Evolutionary conservation across 1,284 basidiomycete genomes (phyloP).

Genomic region (Melampsora americana): DNA sequence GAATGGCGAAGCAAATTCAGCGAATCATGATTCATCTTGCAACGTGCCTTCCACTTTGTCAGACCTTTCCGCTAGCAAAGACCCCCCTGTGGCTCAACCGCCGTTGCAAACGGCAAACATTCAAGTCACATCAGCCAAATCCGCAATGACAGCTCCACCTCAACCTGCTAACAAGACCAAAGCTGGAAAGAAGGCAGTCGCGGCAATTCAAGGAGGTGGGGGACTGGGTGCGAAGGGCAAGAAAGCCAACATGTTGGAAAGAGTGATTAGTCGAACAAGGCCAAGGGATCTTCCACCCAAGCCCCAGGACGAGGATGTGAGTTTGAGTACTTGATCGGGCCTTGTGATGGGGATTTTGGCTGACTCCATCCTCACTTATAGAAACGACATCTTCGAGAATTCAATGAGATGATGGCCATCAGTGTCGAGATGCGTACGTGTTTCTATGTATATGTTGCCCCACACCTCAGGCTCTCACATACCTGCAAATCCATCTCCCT

Average conservation of each 20-base stretch:
- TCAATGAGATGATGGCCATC: constrained; percentile 19
- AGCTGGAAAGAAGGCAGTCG: constrained; percentile 21
- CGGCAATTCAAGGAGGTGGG: constrained; percentile 28
- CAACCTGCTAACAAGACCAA: constrained; percentile 25
- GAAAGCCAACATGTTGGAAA: constrained; percentile 47
- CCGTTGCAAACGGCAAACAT: neutral
- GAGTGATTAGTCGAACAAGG: constrained; percentile 49
- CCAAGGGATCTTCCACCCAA: constrained; percentile 51
- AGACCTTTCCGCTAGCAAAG: neutral
- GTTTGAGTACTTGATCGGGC: constrained; percentile 18
- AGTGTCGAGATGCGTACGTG: constrained; percentile 27
- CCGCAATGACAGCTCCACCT: constrained; percentile 25
- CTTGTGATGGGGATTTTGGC: neutral
- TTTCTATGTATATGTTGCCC: neutral
- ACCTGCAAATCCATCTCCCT: neutral
- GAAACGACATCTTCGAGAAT: constrained; percentile 23
- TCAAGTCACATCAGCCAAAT: neutral
- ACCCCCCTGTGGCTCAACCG: neutral
- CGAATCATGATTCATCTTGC: no score
- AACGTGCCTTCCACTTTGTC: no score
- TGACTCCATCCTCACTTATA: neutral
- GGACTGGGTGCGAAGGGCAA: constrained; percentile 30
- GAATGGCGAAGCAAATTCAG: no score
- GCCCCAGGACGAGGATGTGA: constrained; percentile 48
- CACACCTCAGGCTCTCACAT: neutral